Evolutionary conservation across 2,329 filamentous ascomycete genomes (phyloP), one percentile per base, ranked within the genome.

Genomic region (Epichloe sp.): DNA sequence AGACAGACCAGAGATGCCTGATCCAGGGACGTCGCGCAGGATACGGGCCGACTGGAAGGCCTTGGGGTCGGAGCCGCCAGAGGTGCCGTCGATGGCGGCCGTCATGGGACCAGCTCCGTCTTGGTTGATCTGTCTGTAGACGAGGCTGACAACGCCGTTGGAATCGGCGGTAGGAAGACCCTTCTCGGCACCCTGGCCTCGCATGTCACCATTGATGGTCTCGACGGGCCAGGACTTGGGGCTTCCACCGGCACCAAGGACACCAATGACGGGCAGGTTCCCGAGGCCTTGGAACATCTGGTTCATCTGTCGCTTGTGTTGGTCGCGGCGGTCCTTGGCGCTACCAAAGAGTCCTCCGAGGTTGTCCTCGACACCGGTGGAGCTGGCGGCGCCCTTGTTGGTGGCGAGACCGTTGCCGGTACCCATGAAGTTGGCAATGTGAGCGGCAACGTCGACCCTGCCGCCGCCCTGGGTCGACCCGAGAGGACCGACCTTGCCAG

Each of bases 281-380:
- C 14, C 40, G 8, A 43, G 17, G n/a, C 47, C 21, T 11, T 40
- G 31, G 43, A 69, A 56, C 40, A 69, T 56, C 44, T 63, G 57
- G 48, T 57, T 54, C 3, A 70, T 53, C 41, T 65, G 58, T 21
- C 61, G 58, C 49, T 63, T 66, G 48, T 56, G 54, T 47, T 57
- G 47, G 15, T 52, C 21, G 23, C 56, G 55, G 34, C 52, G 54
- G 23, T 58, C 56, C 47, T 55, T 58, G 35, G 49, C 45, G 38
- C 44, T 35, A 2, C 26, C 26, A 8, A 26, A 8, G 26, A 26
- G 37, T 11, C 26, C 26, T 10, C 17, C 43, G 21, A 55, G 41
- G 44, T 70, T 62, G 51, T 73, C 67, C 63, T 72, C 70, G n/a
- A 68, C 65, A 19, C 72, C 71, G 7, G 62, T 61, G 31, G 68